A percentile compares a stretch with the other conserved stretches of the same genome.
Conservation (phyloP, 2,329 filamentous ascomycete species). For the Alternaria arbusti region DNA sequence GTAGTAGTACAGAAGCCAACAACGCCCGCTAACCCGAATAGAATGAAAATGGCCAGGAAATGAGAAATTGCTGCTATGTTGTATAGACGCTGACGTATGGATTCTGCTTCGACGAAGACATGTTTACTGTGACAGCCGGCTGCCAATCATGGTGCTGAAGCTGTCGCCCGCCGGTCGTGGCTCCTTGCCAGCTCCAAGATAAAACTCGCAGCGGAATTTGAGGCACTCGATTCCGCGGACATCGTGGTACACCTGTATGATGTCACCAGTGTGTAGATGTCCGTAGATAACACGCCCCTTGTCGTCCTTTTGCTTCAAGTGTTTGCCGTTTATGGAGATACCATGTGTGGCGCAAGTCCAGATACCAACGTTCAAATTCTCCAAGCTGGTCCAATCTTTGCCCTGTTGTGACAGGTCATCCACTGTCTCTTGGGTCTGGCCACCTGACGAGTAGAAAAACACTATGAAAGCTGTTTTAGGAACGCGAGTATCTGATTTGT, state of each 20-base stretch:
- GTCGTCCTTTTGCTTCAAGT: constrained; percentile 63
- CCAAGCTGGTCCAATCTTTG: constrained; percentile 61
- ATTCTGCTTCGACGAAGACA: not conserved
- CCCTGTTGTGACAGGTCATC: constrained; percentile 50
- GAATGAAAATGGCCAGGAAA: not conserved
- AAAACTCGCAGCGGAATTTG: constrained; percentile 54
- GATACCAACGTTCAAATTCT: constrained; percentile 71
- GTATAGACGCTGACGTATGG: not conserved
- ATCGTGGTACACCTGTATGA: constrained; percentile 72
- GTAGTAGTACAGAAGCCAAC: not conserved
- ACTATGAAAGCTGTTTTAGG: constrained; percentile 84
- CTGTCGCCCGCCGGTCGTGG: constrained; percentile 32
- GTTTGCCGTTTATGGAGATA: constrained; percentile 77
- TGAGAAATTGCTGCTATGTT: not conserved
- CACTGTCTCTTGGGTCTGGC: constrained; percentile 67
- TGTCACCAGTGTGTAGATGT: constrained; percentile 77
- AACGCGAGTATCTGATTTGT: constrained; percentile 70
- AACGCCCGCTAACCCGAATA: not conserved
- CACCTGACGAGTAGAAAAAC: constrained; percentile 66
- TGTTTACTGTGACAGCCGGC: constrained; percentile 13
- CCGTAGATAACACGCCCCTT: constrained; percentile 64
- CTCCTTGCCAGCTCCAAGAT: constrained; percentile 46
- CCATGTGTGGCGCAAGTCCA: constrained; percentile 79
- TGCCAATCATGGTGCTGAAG: constrained; percentile 30
- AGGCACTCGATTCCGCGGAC: constrained; percentile 42